phyloP scores from a whole-genome alignment of 1,284 basidiomycete genomes.

The Trichosporon coremiiforme region DNA sequence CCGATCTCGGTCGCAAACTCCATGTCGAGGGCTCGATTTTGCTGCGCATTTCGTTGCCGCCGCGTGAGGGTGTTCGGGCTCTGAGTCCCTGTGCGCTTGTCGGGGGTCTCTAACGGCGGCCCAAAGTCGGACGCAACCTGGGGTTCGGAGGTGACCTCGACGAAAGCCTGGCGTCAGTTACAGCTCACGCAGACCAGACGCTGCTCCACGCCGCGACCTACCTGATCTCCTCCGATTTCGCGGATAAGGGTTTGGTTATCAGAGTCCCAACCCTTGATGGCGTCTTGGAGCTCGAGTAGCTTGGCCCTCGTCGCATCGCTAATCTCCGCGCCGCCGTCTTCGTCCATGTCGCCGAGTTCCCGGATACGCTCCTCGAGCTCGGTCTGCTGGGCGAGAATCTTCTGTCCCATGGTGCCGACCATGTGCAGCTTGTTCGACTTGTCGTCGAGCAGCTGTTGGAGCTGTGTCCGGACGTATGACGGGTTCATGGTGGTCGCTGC shows the following conservation, averaged over 20 bases:
- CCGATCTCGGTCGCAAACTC: conserved; percentile 97
- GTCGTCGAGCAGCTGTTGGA: conserved; percentile 77
- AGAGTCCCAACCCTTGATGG: conserved; percentile 74
- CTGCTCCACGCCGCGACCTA: conserved; percentile 51
- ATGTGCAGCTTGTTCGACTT: conserved; percentile 89
- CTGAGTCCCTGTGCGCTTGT: conserved; percentile 39
- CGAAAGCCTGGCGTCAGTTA: conserved; percentile 4
- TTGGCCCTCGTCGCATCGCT: conserved; percentile 65
- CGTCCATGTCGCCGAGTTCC: conserved; percentile 69
- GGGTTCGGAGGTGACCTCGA: neutral
- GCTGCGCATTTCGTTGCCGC: conserved; percentile 55
- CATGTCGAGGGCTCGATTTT: conserved; percentile 58
- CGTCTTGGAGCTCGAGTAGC: conserved; percentile 75
- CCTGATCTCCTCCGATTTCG: conserved; percentile 67
- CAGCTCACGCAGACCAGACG: neutral
- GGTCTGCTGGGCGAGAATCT: conserved; percentile 84
- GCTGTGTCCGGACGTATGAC: conserved; percentile 55
- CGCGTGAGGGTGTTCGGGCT: conserved; percentile 48
- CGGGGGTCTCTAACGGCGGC: neutral
- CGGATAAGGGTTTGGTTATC: conserved; percentile 78
- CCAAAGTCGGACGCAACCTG: conserved; percentile 10
- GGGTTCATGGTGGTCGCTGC: conserved; percentile 36
- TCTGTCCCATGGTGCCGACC: conserved; percentile 84
- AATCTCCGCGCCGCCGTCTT: conserved; percentile 59
- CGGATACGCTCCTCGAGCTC: conserved; percentile 84